These are phyloP conservation scores for Exophiala viscosa DNA, from an alignment of 2,329 filamentous ascomycete genomes.

Conservation along the genomic window DNA sequence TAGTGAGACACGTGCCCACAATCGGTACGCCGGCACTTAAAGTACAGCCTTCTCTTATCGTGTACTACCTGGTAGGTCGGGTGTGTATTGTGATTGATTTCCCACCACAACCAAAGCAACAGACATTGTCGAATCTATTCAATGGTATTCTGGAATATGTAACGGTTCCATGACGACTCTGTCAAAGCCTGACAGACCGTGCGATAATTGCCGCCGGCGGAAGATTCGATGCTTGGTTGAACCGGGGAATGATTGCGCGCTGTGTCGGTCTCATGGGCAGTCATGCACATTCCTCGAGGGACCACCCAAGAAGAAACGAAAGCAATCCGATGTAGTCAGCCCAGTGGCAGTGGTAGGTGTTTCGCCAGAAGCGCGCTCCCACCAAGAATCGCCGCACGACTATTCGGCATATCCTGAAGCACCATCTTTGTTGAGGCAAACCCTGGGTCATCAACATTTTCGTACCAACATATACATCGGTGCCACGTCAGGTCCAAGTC, in stretches of 20 bases:
- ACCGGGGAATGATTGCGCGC: conserved; percentile 1
- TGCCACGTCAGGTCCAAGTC: conserved; percentile 35
- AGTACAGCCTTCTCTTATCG: too few species aligned
- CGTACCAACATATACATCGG: conserved; percentile 5
- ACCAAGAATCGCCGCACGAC: neutral
- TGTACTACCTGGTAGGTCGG: too few species aligned
- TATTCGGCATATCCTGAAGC: conserved; percentile 4
- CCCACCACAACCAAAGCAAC: too few species aligned
- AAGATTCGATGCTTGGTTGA: conserved; percentile 3
- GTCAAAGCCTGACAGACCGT: conserved; percentile 11
- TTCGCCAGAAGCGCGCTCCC: neutral
- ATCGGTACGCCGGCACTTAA: too few species aligned
- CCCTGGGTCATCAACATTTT: conserved; percentile 4
- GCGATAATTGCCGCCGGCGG: conserved; percentile 4
- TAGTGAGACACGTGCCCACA: too few species aligned
- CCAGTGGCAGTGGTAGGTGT: conserved; percentile 2
- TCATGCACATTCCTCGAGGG: conserved; percentile 3
- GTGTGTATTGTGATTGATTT: too few species aligned
- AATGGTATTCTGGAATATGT: too few species aligned
- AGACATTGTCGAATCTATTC: too few species aligned
- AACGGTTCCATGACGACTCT: neutral
- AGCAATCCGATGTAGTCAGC: conserved; percentile 5
- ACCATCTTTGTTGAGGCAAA: conserved; percentile 2
- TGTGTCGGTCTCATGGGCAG: conserved; percentile 4
- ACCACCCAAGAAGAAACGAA: conserved; percentile 12